These are phyloP conservation scores for Trichoderma sp. DNA, from an alignment of 2,329 filamentous ascomycete species.

Conservation along the genomic window DNA sequence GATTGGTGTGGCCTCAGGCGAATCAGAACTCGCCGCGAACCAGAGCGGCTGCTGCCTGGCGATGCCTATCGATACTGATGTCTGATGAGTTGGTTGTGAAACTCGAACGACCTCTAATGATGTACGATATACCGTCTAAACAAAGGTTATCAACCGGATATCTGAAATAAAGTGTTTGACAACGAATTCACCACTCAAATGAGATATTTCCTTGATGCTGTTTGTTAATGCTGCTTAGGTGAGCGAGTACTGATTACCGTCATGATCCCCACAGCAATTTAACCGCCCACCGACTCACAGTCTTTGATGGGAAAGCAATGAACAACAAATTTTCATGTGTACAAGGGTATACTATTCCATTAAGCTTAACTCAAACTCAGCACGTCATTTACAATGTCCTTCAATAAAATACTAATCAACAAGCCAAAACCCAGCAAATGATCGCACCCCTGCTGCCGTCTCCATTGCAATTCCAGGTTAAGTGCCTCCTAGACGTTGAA, in stretches of 20 bases:
- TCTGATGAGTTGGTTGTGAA: background rate
- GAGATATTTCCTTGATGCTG: background rate
- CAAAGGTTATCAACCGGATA: background rate
- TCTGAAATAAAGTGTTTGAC: background rate
- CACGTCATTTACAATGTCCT: rapidly evolving
- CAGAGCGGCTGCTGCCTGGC: background rate
- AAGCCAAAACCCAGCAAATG: background rate
- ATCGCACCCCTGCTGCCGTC: background rate
- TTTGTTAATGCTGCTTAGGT: background rate
- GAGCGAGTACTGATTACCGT: background rate
- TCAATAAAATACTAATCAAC: background rate
- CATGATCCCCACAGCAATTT: background rate
- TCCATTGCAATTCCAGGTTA: background rate
- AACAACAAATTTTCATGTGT: background rate
- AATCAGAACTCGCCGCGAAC: background rate
- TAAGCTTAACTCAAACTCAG: background rate
- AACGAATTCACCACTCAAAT: background rate
- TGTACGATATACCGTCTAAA: background rate
- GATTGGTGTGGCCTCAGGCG: background rate
- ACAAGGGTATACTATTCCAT: background rate
- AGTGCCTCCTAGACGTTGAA: background rate
- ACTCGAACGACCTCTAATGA: background rate
- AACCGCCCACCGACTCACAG: no score
- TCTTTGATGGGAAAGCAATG: background rate
- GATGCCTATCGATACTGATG: background rate